Percentiles rank a stretch among this genome's conserved stretches.
phyloP scores from a whole-genome alignment of 2,329 filamentous ascomycete genomes.

The Cryphonectria nitschkei region DNA sequence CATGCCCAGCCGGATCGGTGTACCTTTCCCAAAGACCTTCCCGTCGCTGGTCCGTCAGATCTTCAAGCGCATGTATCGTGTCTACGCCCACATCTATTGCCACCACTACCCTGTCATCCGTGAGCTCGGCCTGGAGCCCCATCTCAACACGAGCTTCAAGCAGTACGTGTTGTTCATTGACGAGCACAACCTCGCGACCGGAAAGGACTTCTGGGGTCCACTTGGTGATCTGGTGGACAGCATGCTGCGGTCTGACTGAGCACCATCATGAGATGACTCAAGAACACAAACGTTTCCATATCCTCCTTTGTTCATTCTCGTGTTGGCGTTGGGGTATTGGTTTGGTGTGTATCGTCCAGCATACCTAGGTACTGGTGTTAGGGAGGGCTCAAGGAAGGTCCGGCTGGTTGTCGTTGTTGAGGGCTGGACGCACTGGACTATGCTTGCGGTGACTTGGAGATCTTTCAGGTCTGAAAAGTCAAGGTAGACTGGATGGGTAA shows the following conservation, averaged over 20 bases:
- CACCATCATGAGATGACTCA: slow-evolving; percentile 1
- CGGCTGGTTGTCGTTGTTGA: not conserved
- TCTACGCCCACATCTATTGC: slow-evolving; percentile 99
- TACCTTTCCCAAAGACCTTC: slow-evolving; percentile 94
- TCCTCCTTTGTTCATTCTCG: slow-evolving; percentile 14
- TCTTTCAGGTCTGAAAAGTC: slow-evolving; percentile 3
- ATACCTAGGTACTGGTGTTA: slow-evolving; percentile 13
- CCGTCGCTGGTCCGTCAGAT: slow-evolving; percentile 87
- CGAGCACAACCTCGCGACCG: slow-evolving; percentile 88
- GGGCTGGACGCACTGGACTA: not conserved
- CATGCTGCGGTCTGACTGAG: slow-evolving; percentile 90
- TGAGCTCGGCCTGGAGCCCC: slow-evolving; percentile 91
- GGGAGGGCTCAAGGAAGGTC: not conserved
- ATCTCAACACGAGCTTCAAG: slow-evolving; percentile 99
- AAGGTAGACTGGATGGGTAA: slow-evolving; percentile 19
- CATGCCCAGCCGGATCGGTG: slow-evolving; percentile 92
- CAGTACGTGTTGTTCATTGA: slow-evolving; percentile 99
- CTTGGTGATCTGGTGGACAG: slow-evolving; percentile 95
- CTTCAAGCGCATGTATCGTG: slow-evolving; percentile 98
- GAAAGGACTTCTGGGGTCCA: slow-evolving; percentile 97
- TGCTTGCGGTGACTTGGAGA: not conserved
- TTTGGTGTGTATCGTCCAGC: slow-evolving; percentile 35
- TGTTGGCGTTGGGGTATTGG: slow-evolving; percentile 28
- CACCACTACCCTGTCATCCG: slow-evolving; percentile 98
- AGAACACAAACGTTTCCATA: slow-evolving; percentile 2